Percentiles rank a stretch among this genome's conserved stretches.
phyloP scores from a whole-genome alignment of 106 monocot genomes.

The Alisma plantagoaquatica region DNA sequence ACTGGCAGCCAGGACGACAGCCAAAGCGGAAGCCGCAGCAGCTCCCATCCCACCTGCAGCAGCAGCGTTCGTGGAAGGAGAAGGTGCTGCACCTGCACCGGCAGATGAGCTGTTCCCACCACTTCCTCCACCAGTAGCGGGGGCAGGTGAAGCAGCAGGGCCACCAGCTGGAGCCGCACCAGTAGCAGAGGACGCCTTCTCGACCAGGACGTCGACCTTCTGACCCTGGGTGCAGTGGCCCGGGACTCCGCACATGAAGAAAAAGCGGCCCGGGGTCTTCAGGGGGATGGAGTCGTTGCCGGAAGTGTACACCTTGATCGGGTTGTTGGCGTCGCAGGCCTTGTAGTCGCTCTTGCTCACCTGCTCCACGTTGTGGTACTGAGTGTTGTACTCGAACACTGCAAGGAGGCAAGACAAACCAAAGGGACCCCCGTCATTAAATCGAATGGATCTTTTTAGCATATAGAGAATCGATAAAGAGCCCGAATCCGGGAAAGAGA shows the following conservation, averaged over 20 bases:
- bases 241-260: constrained; percentile 52
- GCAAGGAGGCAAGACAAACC: constrained; percentile 4
- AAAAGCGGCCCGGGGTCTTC: constrained; percentile 30
- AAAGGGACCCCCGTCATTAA: no score
- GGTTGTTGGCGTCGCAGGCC: constrained; percentile 19
- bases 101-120: no score
- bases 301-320: constrained; percentile 24
- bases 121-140: no score
- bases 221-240: constrained; percentile 54
- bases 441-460: no score
- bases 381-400: constrained; percentile 58
- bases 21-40: no score
- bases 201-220: constrained; percentile 35
- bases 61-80: no score
- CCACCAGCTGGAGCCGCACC: background rate
- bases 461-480: no score
- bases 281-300: constrained; percentile 56
- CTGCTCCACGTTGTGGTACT: constrained; percentile 53
- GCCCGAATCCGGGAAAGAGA: no score
- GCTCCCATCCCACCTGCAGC: no score
- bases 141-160: no score
- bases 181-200: background rate
- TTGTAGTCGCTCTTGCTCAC: constrained; percentile 35
- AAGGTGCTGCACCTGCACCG: no score
- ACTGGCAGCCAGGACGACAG: no score